Evolutionary conservation across 148 eudicot genomes (phyloP).

Genomic region (Cornus suecica): DNA sequence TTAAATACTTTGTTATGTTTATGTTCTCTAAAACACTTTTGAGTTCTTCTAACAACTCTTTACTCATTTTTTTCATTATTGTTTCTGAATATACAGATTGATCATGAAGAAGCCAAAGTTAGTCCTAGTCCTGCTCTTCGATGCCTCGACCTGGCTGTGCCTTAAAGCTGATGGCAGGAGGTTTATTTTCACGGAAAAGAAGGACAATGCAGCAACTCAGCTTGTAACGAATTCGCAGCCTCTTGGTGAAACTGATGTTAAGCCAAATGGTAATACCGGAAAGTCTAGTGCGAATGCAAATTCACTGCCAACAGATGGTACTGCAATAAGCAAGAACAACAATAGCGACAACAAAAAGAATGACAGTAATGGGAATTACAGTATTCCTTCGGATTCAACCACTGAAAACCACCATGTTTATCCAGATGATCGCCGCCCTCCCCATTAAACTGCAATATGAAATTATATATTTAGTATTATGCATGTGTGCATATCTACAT

Average conservation of each 20-base stretch:
- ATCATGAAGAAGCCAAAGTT: background rate
- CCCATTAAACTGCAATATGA: background rate
- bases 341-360: background rate
- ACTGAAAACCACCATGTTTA: background rate
- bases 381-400: background rate
- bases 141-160: background rate
- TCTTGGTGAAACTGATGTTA: background rate
- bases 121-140: background rate
- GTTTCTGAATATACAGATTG: background rate
- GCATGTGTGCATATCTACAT: background rate
- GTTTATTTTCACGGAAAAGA: background rate
- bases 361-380: background rate
- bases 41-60: background rate
- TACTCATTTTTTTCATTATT: background rate
- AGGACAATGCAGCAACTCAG: background rate
- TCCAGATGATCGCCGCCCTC: background rate
- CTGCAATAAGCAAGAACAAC: background rate
- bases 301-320: background rate
- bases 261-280: background rate
- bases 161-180: background rate
- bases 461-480: no score
- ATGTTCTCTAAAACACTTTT: background rate
- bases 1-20: no score
- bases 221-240: no score
- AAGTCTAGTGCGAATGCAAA: no score